phyloP scores from a whole-genome alignment of 2,329 filamentous ascomycete species.

The Sporothrix brunneoviolacea region DNA sequence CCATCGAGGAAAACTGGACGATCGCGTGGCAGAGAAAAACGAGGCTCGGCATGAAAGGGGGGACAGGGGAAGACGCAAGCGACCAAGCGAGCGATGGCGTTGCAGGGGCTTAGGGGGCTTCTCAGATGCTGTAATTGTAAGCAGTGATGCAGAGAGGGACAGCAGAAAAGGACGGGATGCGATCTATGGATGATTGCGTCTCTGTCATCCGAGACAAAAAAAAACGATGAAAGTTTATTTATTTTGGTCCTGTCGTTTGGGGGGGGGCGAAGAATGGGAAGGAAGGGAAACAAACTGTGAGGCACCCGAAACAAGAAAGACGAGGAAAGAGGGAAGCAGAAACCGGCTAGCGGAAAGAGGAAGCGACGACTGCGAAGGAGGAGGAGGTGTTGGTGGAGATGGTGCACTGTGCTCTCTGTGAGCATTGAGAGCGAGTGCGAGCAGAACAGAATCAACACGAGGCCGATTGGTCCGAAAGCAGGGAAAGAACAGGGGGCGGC shows the following conservation, averaged over 20 bases:
- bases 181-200: neutral
- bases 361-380: neutral
- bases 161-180: neutral
- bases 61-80: too few relatives aligned
- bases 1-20: too few relatives aligned
- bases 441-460: too few relatives aligned
- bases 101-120: too few relatives aligned
- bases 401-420: too few relatives aligned
- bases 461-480: too few relatives aligned
- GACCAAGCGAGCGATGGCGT: too few relatives aligned
- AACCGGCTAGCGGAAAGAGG: slow-evolving; percentile 10
- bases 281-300: neutral
- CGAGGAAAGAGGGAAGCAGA: neutral
- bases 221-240: neutral
- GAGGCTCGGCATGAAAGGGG: too few relatives aligned
- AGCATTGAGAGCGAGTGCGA: too few relatives aligned
- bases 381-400: neutral
- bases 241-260: neutral
- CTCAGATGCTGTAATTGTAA: too few relatives aligned
- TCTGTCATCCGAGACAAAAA: slow-evolving; percentile 6
- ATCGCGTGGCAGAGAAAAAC: too few relatives aligned
- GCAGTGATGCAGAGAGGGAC: neutral
- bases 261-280: neutral
- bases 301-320: neutral
- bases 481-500: too few relatives aligned